A percentile compares a stretch with the other conserved stretches of the same genome.
These are phyloP conservation scores for Falciphora oryzae DNA, from an alignment of 2,329 filamentous ascomycete genomes.

Conservation along the genomic window DNA sequence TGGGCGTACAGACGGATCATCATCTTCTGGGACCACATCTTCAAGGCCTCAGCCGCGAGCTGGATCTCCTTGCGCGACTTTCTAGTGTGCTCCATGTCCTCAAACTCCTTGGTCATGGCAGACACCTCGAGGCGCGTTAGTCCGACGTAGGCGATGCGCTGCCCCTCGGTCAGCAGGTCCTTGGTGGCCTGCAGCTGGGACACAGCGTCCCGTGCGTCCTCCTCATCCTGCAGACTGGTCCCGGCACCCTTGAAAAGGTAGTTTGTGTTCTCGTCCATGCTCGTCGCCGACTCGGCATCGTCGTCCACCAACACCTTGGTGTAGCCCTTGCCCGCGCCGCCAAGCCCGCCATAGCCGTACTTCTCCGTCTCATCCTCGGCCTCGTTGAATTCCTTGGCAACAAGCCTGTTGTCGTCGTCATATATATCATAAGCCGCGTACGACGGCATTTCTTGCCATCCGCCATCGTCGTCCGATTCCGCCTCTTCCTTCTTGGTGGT, in stretches of 20 bases:
- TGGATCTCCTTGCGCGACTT: slow-evolving; percentile 66
- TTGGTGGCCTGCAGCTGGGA: slow-evolving; percentile 95
- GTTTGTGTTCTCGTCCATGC: slow-evolving; percentile 93
- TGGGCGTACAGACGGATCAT: slow-evolving; percentile 92
- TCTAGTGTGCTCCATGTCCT: slow-evolving; percentile 51
- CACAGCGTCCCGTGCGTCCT: slow-evolving; percentile 70
- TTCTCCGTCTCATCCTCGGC: slow-evolving; percentile 63
- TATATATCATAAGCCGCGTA: slow-evolving; percentile 93
- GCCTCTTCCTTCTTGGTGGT: slow-evolving; percentile 51
- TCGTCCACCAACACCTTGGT: slow-evolving; percentile 94
- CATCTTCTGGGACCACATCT: slow-evolving; percentile 98
- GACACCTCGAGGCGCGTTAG: slow-evolving; percentile 77
- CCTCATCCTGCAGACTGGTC: slow-evolving; percentile 63
- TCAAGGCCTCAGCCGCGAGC: slow-evolving; percentile 68
- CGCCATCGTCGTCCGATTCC: slow-evolving; percentile 55
- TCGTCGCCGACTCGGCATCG: slow-evolving; percentile 87
- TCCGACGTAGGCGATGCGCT: slow-evolving; percentile 93
- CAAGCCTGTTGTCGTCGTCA: slow-evolving; percentile 82
- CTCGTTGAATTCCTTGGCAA: slow-evolving; percentile 72
- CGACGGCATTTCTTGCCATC: slow-evolving; percentile 92
- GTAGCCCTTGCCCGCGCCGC: slow-evolving; percentile 90
- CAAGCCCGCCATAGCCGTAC: slow-evolving; percentile 68
- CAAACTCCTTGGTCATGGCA: slow-evolving; percentile 65
- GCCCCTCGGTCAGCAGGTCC: slow-evolving; percentile 87
- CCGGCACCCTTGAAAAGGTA: slow-evolving; percentile 71